These are phyloP conservation scores for Claviceps capensis DNA, from an alignment of 2,329 filamentous ascomycete species.

Conservation along the genomic window DNA sequence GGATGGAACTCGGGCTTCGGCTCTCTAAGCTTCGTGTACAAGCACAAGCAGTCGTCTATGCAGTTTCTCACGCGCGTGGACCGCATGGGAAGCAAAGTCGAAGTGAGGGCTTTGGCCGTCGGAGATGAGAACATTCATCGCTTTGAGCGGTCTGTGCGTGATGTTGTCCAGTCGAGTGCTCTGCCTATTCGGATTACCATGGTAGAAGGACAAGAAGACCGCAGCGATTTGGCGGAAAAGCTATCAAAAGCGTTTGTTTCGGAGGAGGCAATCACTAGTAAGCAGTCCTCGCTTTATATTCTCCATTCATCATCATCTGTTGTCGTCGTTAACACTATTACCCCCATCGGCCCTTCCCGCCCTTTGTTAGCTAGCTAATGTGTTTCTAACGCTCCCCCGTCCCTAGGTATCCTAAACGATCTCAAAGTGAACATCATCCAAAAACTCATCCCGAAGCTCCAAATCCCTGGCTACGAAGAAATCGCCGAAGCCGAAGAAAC, in stretches of 20 bases:
- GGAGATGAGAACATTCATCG: constrained; percentile 70
- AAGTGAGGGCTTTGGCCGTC: constrained; percentile 65
- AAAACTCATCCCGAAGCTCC: constrained; percentile 62
- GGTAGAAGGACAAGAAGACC: constrained; percentile 31
- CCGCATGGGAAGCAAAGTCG: constrained; percentile 69
- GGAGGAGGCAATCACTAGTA: constrained; percentile 44
- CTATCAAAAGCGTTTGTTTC: constrained; percentile 60
- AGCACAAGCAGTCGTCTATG: constrained; percentile 73
- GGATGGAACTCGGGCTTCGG: constrained; percentile 68
- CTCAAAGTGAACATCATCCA: constrained; percentile 74
- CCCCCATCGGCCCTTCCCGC: too few relatives aligned
- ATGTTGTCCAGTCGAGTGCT: constrained; percentile 52
- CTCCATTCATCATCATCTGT: too few relatives aligned
- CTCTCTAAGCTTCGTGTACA: constrained; percentile 73
- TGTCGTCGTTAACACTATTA: too few relatives aligned
- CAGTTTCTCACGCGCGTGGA: constrained; percentile 71
- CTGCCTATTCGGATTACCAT: constrained; percentile 44
- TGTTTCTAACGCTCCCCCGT: not conserved
- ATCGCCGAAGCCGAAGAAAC: constrained; percentile 28
- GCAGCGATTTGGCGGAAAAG: constrained; percentile 32
- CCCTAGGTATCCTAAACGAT: constrained; percentile 48
- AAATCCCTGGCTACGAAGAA: constrained; percentile 69
- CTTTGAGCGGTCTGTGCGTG: constrained; percentile 56
- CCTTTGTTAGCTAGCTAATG: too few relatives aligned
- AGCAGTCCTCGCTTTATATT: constrained; percentile 1